Base-by-base conservation (phyloP, 2,329 filamentous ascomycete species). In the Ophiostoma tasmaniense region DNA sequence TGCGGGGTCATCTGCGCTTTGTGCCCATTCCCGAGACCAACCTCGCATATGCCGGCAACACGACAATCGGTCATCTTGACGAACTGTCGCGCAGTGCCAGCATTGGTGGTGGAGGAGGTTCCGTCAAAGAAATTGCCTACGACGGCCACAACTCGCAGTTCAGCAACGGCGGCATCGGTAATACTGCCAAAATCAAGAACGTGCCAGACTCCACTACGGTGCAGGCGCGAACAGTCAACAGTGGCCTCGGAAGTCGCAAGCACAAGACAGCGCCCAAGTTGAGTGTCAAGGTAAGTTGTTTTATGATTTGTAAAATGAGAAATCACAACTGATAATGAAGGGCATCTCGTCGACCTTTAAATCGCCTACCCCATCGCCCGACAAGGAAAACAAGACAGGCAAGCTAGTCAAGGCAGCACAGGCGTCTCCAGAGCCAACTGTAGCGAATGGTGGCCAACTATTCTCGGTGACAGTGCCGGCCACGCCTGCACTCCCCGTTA, bases 1-100 rank as follows among this genome's bases (percentile, higher is more conserved):
- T 85, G 0, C 85, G 91, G 52, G 92, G 93, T 1, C 83, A 93
- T 42, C 79, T 97, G 69, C 87, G 88, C 42, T 97, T 94, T 74
- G 79, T 87, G 7, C 80, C 89, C 0, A 85, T 92, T 4, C 77
- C 84, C 0, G 91, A 94, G 74, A 89, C 92, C 69, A 89, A 90
- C 71, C 79, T 91, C 20, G 92, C 90, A 0, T 88, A 83, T 67
- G 88, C 89, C 67, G 89, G 91, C 13, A 87, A 82, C 72, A 96
- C 91, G 0, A 80, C 91, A 20, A 81, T 86, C 22, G 86, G 87
- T 14, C 87, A 91, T 73, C 86, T 92, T 64, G 86, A 90, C 67
- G 84, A 87, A 39, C 74, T 85, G 71, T 82, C 75, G 50, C 45
- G 35, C 7, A 52, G 66, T 30, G 33, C 3, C 5, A 37, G 30